Evolutionary conservation across 768 basidiomycete species (phyloP).

Genomic region (Lactifluus pinguis): DNA sequence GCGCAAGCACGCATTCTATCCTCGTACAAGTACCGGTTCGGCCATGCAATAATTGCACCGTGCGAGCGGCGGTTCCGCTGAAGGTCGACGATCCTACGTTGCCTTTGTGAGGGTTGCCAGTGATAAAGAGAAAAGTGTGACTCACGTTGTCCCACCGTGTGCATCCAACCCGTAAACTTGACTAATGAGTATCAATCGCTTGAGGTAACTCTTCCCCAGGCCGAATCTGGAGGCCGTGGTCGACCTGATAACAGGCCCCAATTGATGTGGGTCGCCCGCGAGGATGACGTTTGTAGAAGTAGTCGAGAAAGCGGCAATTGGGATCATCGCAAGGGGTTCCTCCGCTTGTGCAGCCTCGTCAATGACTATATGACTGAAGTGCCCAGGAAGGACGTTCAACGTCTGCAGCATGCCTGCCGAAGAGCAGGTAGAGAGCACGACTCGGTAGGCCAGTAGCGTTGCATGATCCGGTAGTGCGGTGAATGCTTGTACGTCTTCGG

Average conservation of each 20-base stretch:
- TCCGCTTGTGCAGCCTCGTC: conserved; percentile 60
- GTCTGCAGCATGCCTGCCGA: conserved; percentile 40
- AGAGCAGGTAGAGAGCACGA: conserved; percentile 51
- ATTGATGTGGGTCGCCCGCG: conserved; percentile 31
- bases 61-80: conserved; percentile 17
- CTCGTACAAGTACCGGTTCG: conserved; percentile 40
- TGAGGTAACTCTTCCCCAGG: conserved; percentile 28
- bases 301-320: conserved; percentile 27
- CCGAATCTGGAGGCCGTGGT: conserved; percentile 23
- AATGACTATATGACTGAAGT: conserved; percentile 52
- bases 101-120: neutral
- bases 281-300: conserved; percentile 30
- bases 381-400: conserved; percentile 41
- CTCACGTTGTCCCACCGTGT: conserved; percentile 27
- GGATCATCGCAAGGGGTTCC: conserved; percentile 47
- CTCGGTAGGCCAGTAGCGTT: conserved; percentile 36
- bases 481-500: conserved; percentile 28
- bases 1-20: conserved; percentile 27
- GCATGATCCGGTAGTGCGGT: conserved; percentile 27
- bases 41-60: conserved; percentile 41
- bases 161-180: conserved; percentile 24
- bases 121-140: neutral
- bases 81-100: conserved; percentile 20
- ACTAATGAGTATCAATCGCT: conserved; percentile 28
- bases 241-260: conserved; percentile 30